Evolutionary conservation across 441 rosid genomes (phyloP).

Genomic region (Pelargonium citronellum): DNA sequence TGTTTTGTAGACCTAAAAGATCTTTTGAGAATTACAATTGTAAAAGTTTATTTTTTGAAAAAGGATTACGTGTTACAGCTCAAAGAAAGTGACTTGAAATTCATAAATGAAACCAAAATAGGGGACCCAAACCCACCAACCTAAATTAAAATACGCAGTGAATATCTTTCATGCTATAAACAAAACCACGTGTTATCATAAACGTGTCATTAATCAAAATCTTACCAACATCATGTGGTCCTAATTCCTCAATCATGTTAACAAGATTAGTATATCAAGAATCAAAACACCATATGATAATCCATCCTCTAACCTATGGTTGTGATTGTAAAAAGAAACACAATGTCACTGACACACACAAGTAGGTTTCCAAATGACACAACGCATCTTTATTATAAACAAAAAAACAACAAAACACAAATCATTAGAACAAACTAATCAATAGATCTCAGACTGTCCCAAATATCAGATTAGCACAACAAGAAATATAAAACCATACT

Average conservation of each 20-base stretch:
- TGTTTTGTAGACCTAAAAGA: slow-evolving; percentile 13
- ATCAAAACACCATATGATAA: not conserved
- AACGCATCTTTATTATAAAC: not conserved
- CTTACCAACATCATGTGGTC: slow-evolving; percentile 6
- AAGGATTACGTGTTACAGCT: slow-evolving; percentile 2
- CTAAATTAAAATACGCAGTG: slow-evolving; percentile 12
- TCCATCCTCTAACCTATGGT: not conserved
- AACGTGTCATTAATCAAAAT: slow-evolving; percentile 8
- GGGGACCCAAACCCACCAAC: slow-evolving; percentile 30
- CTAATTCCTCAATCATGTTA: not conserved
- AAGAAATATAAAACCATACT: not conserved
- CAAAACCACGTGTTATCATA: not conserved
- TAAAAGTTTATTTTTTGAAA: not conserved
- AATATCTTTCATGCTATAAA: not conserved
- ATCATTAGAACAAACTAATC: not conserved
- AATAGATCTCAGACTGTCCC: not conserved
- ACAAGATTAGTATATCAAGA: not conserved
- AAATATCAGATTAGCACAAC: not conserved
- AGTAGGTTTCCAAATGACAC: not conserved
- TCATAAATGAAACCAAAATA: slow-evolving; percentile 12
- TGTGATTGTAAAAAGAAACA: not conserved
- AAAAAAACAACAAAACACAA: not conserved
- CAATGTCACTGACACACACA: not conserved
- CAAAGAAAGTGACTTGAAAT: slow-evolving; percentile 21
- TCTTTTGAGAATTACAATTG: slow-evolving; percentile 13